Evolutionary conservation across 352 stramenopile species (phyloP), one percentile per base, ranked within the genome.

Genomic region (Peronospora farinosa): DNA sequence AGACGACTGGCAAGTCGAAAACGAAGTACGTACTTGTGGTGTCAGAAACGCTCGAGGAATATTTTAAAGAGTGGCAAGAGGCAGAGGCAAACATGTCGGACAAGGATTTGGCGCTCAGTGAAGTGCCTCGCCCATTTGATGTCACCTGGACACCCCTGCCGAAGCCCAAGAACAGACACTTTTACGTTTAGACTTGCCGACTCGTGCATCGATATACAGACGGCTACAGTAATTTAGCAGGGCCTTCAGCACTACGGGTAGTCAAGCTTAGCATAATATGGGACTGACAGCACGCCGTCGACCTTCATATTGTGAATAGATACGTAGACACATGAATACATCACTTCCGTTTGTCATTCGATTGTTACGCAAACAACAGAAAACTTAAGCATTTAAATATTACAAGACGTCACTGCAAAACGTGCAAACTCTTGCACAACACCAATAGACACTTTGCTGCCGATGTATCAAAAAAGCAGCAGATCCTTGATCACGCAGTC

Each of bases 401-500:
- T 55, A 54, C 38, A 36, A 13, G 27, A 27, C 28, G 33, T 17
- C 9, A 12, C 10, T 4, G 2, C 9, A 12, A 7, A 32, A 12
- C 28, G 28, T 32, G 31, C 31, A 37, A 37, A 12, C 31, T 37
- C 31, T 15, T 56, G 40, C 49, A n/a, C 47, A 23, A 44, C 28
- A 54, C 8, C 42, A 57, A 59, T 57, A n/a, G 13, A 9, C 16
- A 54, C 13, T 11, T 9, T 23, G 27, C 37, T 16, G 9, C 9
- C 30, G 10, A 30, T 15, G 23, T 16, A 30, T 74, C 52, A 92
- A 44, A 92, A 89, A 59, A 92, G 68, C 55, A 92, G 67, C 47
- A 92, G 64, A 54, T 92, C 78, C 54, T 92, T 92, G 51, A 88
- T 79, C 72, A 92, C 86, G 49, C 72, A 77, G 57, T 90, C 82